A percentile compares a stretch with the other conserved stretches of the same genome.
Conservation (phyloP, 345 rosid genomes). For the Geranium brycei region DNA sequence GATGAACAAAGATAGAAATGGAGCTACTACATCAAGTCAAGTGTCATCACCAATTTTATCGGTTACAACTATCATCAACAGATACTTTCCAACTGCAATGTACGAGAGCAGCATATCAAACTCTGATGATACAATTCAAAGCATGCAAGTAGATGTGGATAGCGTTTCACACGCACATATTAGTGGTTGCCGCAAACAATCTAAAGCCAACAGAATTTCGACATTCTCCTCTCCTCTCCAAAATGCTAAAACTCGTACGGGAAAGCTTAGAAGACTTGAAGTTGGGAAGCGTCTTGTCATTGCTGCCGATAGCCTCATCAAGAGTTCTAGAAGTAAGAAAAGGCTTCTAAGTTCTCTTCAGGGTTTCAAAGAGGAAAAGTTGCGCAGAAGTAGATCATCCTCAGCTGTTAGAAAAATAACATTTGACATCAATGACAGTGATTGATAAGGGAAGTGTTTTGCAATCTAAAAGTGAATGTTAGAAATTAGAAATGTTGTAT, state of each 20-base stretch:
- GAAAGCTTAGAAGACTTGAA: constrained; percentile 1
- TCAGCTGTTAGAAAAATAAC: constrained; percentile 9
- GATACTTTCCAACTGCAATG: not conserved
- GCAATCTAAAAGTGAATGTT: too few relatives aligned
- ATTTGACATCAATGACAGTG: constrained; percentile 30
- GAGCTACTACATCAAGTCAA: not conserved
- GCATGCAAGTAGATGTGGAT: constrained; percentile 2
- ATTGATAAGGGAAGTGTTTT: not conserved
- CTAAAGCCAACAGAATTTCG: constrained; percentile 8
- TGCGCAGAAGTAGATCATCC: not conserved
- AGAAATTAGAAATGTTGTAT: too few relatives aligned
- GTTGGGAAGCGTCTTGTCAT: constrained; percentile 29
- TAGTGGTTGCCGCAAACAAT: too few relatives aligned
- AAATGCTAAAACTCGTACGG: constrained; percentile 2
- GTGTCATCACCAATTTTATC: not conserved
- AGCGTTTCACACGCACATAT: too few relatives aligned
- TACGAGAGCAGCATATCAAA: constrained; percentile 1
- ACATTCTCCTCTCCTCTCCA: not conserved
- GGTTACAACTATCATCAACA: not conserved
- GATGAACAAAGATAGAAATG: not conserved
- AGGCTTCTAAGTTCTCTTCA: constrained; percentile 8
- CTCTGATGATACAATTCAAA: not conserved
- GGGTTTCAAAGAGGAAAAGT: constrained; percentile 11
- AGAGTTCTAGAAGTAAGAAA: constrained; percentile 5
- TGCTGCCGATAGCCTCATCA: constrained; percentile 20